Evolutionary conservation across 495 filamentous ascomycete genomes (phyloP).

Genomic region (Clohesyomyces aquaticus): DNA sequence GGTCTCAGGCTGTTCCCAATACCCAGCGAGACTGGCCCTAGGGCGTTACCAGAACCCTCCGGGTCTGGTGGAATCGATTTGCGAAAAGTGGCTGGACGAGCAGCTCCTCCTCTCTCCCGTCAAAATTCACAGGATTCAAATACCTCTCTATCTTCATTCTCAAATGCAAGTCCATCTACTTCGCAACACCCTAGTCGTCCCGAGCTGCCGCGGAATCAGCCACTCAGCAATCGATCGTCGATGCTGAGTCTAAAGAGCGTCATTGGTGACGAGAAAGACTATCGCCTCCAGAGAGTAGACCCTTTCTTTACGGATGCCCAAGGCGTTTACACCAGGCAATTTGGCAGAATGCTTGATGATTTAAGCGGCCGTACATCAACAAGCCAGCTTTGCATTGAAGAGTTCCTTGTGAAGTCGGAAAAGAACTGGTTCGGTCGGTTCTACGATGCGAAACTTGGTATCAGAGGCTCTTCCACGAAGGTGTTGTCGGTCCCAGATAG

Average conservation of each 20-base stretch:
- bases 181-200: too few species aligned
- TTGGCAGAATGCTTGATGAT: conserved; percentile 58
- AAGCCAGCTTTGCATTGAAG: conserved; percentile 64
- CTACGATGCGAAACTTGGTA: conserved; percentile 56
- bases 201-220: neutral
- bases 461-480: too few species aligned
- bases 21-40: too few species aligned
- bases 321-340: conserved; percentile 60
- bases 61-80: too few species aligned
- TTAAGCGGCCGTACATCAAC: conserved; percentile 60
- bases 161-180: neutral
- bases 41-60: too few species aligned
- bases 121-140: too few species aligned
- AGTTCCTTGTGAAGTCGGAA: conserved; percentile 64
- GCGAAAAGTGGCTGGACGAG: too few species aligned
- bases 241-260: conserved; percentile 56
- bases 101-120: too few species aligned
- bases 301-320: conserved; percentile 68
- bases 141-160: too few species aligned
- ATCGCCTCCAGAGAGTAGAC: conserved; percentile 66
- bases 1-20: too few species aligned
- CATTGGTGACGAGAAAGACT: conserved; percentile 65
- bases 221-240: conserved; percentile 40
- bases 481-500: neutral
- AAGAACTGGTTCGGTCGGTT: conserved; percentile 66